Conservation (phyloP, 495 filamentous ascomycete species). For the Tuber borchii region DNA sequence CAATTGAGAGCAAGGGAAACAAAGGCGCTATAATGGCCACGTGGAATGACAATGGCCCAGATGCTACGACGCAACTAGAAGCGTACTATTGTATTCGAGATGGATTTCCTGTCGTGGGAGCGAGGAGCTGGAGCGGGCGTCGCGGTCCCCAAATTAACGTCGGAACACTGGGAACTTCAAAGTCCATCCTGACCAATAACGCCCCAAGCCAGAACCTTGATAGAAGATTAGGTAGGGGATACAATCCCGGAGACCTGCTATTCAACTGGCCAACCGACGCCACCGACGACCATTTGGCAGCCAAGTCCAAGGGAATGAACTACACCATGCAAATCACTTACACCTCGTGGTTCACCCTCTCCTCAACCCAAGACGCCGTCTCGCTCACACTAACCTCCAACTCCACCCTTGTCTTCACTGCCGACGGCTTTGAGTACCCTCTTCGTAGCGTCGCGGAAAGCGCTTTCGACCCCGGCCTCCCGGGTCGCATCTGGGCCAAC, state of each 20-base stretch:
- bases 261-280: conserved; percentile 16
- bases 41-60: conserved; percentile 55
- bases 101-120: conserved; percentile 49
- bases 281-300: conserved; percentile 19
- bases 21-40: conserved; percentile 52
- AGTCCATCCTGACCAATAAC: conserved; percentile 44
- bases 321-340: conserved; percentile 47
- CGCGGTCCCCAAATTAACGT: conserved; percentile 43
- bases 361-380: conserved; percentile 41
- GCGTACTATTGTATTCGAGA: conserved; percentile 51
- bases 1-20: conserved; percentile 40
- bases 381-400: conserved; percentile 40
- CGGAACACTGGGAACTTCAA: conserved; percentile 35
- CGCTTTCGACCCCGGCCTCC: conserved; percentile 41
- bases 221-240: conserved; percentile 33
- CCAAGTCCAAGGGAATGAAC: conserved; percentile 51
- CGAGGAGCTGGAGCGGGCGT: conserved; percentile 47
- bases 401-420: conserved; percentile 45
- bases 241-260: background rate
- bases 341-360: conserved; percentile 46
- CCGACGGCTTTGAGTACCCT: conserved; percentile 52
- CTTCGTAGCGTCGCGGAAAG: conserved; percentile 46
- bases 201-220: conserved; percentile 52
- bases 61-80: conserved; percentile 53
- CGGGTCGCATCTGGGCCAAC: conserved; percentile 46